Base-by-base conservation (phyloP, 768 basidiomycete genomes). In the Suillus americanus region DNA sequence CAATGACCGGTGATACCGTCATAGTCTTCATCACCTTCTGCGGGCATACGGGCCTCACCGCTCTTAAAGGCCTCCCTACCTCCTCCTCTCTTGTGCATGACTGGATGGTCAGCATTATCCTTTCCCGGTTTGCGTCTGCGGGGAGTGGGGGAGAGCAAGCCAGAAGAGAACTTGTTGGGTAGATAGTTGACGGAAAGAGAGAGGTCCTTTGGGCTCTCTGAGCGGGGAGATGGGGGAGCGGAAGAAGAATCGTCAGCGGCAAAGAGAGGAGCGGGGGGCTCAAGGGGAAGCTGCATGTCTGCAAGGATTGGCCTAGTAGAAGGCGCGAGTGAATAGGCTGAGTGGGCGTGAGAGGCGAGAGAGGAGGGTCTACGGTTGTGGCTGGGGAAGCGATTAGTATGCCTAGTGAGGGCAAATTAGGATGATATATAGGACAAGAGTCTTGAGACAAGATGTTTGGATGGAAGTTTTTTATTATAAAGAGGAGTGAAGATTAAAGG, bases 161-260 rank as follows among this genome's bases (percentile, higher is more conserved):
- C 73, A 62, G 76, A 76, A 16, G 89, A 87, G 76, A 93, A 91
- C 76, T 94, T 94, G 62, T 81, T 77, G 13, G 92, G 92, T 25
- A 92, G 80, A 72, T 91, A 94, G 75, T 92, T 90, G 70, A 89
- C 82, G 62, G 82, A 83, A 65, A 91, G 83, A 10, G 81, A 83
- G 41, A 72, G 18, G 25, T 68, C 68, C 48, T 56, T 65, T 41
- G 64, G 20, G 3, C 14, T 56, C 3, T 61, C 65, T 4, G 59
- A 3, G 23, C 59, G 63, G 8, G 73, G 73, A 16, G 70, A 74
- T 43, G 61, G 45, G 40, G 67, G 46, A 30, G 71, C 61, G 33
- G 71, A 66, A 62, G 74, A 16, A 64, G 65, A 14, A 9, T 61
- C 64, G 12, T 62, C 59, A 61, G 63, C 66, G 30, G 73, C 74